Base-by-base conservation (phyloP, 2,329 filamentous ascomycete species). In the Orbilia blumenaviensis region DNA sequence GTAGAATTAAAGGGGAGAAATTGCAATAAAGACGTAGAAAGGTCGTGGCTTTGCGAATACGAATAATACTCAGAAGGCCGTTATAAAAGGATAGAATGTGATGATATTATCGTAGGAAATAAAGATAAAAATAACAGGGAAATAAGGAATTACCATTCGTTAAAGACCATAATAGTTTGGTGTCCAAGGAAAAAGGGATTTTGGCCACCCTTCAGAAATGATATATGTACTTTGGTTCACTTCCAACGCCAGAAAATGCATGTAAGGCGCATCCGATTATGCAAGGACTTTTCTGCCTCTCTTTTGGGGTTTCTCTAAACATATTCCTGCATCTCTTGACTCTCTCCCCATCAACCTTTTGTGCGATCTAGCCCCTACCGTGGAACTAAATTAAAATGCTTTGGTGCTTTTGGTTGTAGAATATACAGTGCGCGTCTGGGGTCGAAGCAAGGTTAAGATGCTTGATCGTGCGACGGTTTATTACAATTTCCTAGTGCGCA, bases 231-330 rank as follows among this genome's bases (percentile, higher is more conserved):
- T 58, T 63, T 34, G 21, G 56, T 71, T 71, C 61, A 50, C 61
- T 61, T 72, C 63, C 48, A 72, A 72, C 67, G 67, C 67, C 67
- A 25, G 32, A 72, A 60, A 72, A 72, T 72, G 67, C 67, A 72
- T 42, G 42, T 25, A 29, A 42, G 34, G 34, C 29, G 41, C 58
- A 56, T 63, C 44, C 36, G 21, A 63, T 71, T 41, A 56, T 63
- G 56, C 38, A 23, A 64, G 60, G 27, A 48, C 60, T 56, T 66
- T 68, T 50, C 41, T 52, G 41, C 50, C 38, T n/a, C 25, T 21
- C 14, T 38, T 48, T 56, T 48, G 9, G 23, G 25, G 60, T 72
- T 66, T 54, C 16, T 72, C 50, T 64, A 66, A 50, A 48, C 27
- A n/a, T 42, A 14, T 41, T 38, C 27, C 38, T 16, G 16, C 23